Evolutionary conservation across 73 alveolate genomes (phyloP).

Genomic region (Symbiodinium natans): DNA sequence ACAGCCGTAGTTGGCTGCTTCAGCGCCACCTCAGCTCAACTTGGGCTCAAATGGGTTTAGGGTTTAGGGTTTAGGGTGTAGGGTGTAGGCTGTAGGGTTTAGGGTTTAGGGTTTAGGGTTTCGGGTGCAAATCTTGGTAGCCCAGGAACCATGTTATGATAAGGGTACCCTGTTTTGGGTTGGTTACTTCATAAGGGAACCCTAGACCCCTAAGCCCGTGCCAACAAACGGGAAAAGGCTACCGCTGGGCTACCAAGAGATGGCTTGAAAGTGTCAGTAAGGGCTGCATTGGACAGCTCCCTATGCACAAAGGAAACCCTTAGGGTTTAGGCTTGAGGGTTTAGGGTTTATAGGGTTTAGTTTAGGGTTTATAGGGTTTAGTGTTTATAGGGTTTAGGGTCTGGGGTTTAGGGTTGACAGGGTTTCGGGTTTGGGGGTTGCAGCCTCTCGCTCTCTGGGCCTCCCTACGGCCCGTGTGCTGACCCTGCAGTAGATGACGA

Average conservation of each 20-base stretch:
- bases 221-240: no score
- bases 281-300: no score
- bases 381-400: background rate
- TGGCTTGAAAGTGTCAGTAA: no score
- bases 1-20: background rate
- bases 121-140: no score
- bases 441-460: background rate
- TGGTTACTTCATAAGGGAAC: no score
- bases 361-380: background rate
- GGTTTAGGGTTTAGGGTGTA: background rate
- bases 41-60: background rate
- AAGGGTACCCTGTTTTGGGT: no score
- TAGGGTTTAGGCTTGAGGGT: background rate
- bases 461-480: slow-evolving; percentile 39
- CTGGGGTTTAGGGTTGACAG: background rate
- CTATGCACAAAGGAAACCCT: no score
- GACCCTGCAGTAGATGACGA: slow-evolving; percentile 76
- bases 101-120: no score
- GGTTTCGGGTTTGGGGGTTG: no score
- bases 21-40: background rate
- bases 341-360: background rate
- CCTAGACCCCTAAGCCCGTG: no score
- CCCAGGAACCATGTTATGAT: no score
- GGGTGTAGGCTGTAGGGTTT: background rate
- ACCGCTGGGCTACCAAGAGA: no score